Evolutionary conservation across 1,139 yeast species (phyloP).

Genomic region (Pichia sp.): DNA sequence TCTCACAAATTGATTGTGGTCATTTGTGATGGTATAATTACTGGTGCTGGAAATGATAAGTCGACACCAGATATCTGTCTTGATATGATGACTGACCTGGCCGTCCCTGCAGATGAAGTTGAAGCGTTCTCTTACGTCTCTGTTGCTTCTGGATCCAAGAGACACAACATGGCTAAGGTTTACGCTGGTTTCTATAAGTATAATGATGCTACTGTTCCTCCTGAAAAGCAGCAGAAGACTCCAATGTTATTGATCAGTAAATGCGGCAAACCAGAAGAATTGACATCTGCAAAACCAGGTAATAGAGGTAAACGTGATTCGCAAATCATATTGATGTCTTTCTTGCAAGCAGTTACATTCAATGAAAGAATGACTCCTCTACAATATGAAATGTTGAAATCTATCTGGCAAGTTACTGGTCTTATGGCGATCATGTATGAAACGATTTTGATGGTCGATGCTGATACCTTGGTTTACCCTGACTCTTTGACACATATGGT

Average conservation of each 20-base stretch:
- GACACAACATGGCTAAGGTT: constrained; percentile 97
- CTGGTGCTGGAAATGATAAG: constrained; percentile 84
- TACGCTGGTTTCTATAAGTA: constrained; percentile 87
- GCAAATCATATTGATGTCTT: constrained; percentile 88
- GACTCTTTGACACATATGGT: constrained; percentile 90
- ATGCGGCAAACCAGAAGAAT: constrained; percentile 89
- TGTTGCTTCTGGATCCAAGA: constrained; percentile 84
- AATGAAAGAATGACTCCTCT: constrained; percentile 96
- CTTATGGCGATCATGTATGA: constrained; percentile 84
- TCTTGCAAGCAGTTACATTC: constrained; percentile 83
- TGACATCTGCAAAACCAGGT: constrained; percentile 80
- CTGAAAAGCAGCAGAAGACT: constrained; percentile 79
- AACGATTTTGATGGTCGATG: constrained; percentile 89
- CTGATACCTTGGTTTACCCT: constrained; percentile 89
- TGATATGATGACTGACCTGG: constrained; percentile 82
- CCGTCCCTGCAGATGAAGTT: constrained; percentile 65
- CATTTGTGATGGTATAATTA: constrained; percentile 88
- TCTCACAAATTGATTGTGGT: constrained; percentile 82
- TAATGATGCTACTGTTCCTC: constrained; percentile 64
- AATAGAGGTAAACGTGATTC: constrained; percentile 98
- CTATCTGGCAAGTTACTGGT: constrained; percentile 84
- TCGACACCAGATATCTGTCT: constrained; percentile 87
- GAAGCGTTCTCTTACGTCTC: constrained; percentile 83
- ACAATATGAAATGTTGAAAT: constrained; percentile 72
- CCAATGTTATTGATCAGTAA: constrained; percentile 81